A percentile compares a stretch with the other conserved stretches of the same genome.
Evolutionary conservation across 2,329 filamentous ascomycete species (phyloP).

Genomic region (Penicillium sp.): DNA sequence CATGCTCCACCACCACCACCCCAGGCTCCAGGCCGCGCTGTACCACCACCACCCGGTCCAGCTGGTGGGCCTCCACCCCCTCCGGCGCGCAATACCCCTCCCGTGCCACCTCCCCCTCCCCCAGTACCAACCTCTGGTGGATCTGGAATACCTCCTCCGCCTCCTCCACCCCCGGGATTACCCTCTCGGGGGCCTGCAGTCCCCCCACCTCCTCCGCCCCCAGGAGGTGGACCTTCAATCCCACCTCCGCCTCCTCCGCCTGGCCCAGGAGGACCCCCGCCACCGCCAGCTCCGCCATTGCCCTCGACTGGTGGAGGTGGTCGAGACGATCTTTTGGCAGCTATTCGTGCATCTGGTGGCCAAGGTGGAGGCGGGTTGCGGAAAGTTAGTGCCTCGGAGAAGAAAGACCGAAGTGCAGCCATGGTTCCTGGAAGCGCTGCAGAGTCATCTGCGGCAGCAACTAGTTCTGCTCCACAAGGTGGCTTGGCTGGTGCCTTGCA

Average conservation of each 20-base stretch:
- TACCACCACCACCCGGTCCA: constrained; percentile 27
- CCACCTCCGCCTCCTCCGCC: constrained; percentile 40
- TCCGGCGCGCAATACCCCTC: constrained; percentile 17
- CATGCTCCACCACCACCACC: constrained; percentile 36
- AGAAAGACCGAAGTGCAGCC: constrained; percentile 48
- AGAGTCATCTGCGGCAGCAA: constrained; percentile 60
- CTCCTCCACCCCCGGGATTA: constrained; percentile 31
- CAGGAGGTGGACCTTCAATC: constrained; percentile 5
- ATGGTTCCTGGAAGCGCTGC: constrained; percentile 50
- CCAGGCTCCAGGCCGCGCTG: constrained; percentile 18
- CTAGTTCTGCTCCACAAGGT: constrained; percentile 53
- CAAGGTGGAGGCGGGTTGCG: constrained; percentile 47
- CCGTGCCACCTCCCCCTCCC: constrained; percentile 24
- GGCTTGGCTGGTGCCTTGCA: constrained; percentile 82
- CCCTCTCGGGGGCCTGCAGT: constrained; percentile 21
- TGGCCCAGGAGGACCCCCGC: constrained; percentile 26
- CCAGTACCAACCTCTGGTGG: constrained; percentile 22
- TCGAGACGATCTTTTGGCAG: constrained; percentile 47
- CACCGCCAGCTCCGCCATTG: constrained; percentile 39
- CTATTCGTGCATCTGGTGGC: constrained; percentile 57
- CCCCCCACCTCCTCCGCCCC: constrained; percentile 40
- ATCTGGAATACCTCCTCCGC: constrained; percentile 36
- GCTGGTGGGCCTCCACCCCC: constrained; percentile 31
- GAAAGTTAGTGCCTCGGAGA: constrained; percentile 48
- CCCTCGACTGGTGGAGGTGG: constrained; percentile 37